A percentile compares a stretch with the other conserved stretches of the same genome.
Conservation (phyloP, 2,329 filamentous ascomycete species). For the Huntiella abstrusa region DNA sequence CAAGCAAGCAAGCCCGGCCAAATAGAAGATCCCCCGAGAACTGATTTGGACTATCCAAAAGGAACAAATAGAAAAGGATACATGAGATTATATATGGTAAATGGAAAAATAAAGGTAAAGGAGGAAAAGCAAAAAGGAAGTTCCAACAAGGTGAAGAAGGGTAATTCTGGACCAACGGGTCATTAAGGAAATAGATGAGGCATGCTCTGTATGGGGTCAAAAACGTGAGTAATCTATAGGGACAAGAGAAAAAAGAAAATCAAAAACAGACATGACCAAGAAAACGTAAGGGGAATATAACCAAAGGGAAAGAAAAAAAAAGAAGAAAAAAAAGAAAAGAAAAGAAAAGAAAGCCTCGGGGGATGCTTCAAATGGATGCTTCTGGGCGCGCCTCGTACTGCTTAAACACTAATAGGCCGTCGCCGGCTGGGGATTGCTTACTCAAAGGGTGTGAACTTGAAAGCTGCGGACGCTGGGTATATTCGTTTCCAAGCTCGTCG, state of each 20-base stretch:
- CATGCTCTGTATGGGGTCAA: background rate
- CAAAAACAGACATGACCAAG: background rate
- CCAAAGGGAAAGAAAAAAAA: background rate
- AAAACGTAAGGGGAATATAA: background rate
- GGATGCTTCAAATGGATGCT: conserved; percentile 3
- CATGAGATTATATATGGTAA: no score
- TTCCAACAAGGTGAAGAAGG: background rate
- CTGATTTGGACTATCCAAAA: no score
- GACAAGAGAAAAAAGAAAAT: background rate
- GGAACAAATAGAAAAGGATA: no score
- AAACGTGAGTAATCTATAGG: background rate
- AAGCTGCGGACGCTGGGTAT: conserved; percentile 86
- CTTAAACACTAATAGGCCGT: no score
- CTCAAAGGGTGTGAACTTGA: conserved; percentile 93
- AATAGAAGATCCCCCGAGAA: no score
- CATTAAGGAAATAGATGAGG: no score
- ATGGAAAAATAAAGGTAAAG: background rate
- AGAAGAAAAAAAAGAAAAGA: background rate
- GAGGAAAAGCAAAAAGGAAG: background rate
- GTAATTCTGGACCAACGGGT: background rate
- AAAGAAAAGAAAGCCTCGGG: background rate
- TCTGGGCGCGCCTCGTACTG: no score
- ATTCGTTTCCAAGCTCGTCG: conserved; percentile 73
- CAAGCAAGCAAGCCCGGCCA: no score
- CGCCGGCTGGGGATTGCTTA: conserved; percentile 28